Percentiles rank a stretch among this genome's conserved stretches.
phyloP scores from a whole-genome alignment of 1,284 basidiomycete genomes.

The Cutaneotrichosporon sp. region DNA sequence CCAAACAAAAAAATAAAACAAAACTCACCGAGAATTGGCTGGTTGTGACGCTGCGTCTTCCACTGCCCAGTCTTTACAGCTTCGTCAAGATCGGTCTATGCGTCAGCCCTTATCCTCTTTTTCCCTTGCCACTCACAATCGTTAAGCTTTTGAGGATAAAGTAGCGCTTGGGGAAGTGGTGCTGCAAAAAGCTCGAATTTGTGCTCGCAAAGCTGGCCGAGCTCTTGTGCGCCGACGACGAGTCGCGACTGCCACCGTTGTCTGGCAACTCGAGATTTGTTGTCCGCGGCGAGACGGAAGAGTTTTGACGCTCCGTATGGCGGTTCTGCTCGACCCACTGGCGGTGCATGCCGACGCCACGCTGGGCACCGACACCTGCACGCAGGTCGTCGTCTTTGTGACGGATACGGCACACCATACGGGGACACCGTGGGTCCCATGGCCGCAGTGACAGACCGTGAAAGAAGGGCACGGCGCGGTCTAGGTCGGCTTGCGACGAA shows the following conservation, averaged over 20 bases:
- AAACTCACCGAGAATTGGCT: slow-evolving; percentile 57
- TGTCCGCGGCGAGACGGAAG: slow-evolving; percentile 24
- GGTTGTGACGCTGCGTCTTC: slow-evolving; percentile 93
- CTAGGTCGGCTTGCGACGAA: slow-evolving; percentile 59
- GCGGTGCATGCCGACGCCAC: slow-evolving; percentile 77
- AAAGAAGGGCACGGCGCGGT: slow-evolving; percentile 65
- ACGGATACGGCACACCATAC: slow-evolving; percentile 78
- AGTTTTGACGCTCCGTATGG: slow-evolving; percentile 21
- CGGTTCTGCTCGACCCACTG: slow-evolving; percentile 62
- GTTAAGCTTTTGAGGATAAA: slow-evolving; percentile 89
- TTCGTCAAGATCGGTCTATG: slow-evolving; percentile 71
- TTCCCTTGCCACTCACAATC: slow-evolving; percentile 53
- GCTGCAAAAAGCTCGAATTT: slow-evolving; percentile 55
- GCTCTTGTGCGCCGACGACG: slow-evolving; percentile 41
- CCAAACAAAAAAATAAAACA: no score
- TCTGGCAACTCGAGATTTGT: slow-evolving; percentile 29
- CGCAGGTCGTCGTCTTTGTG: slow-evolving; percentile 78
- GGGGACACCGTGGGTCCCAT: slow-evolving; percentile 65
- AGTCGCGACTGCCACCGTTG: slow-evolving; percentile 6
- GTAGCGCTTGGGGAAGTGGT: slow-evolving; percentile 76
- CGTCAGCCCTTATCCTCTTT: slow-evolving; percentile 8
- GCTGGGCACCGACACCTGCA: slow-evolving; percentile 84
- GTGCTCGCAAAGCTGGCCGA: slow-evolving; percentile 56
- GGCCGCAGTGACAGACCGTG: slow-evolving; percentile 51
- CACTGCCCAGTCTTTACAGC: slow-evolving; percentile 77